Evolutionary conservation across 2,329 filamentous ascomycete genomes (phyloP).

Genomic region (Raffaelea deltoideospora): DNA sequence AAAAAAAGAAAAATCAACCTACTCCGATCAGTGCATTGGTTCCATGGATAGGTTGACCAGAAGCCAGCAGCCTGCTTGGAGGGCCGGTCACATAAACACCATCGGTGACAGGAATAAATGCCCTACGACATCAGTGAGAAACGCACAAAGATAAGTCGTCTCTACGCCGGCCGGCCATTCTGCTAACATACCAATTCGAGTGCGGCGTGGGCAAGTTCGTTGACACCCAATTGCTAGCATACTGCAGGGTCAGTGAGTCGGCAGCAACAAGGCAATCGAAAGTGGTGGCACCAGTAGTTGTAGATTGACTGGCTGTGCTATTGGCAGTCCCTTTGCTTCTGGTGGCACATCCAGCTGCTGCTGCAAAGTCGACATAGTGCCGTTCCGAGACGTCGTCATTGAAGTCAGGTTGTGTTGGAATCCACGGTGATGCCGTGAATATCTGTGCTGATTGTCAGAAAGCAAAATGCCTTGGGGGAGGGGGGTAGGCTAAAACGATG

Average conservation of each 20-base stretch:
- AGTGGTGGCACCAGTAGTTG: constrained; percentile 10
- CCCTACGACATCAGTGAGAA: constrained; percentile 10
- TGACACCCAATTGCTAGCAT: constrained; percentile 11
- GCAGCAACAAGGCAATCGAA: constrained; percentile 12
- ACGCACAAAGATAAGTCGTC: neutral
- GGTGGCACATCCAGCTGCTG: constrained; percentile 21
- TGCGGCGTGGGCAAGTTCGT: constrained; percentile 5
- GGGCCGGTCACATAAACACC: constrained; percentile 15
- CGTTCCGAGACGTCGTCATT: constrained; percentile 26
- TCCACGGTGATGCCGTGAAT: constrained; percentile 21
- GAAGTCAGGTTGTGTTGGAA: constrained; percentile 32
- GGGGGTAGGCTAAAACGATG: neutral
- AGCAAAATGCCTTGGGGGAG: neutral
- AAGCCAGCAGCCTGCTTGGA: constrained; percentile 15
- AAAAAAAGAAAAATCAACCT: neutral
- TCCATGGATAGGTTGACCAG: constrained; percentile 15
- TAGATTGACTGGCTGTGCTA: too few relatives aligned
- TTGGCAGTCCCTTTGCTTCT: constrained; percentile 5
- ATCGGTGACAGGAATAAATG: constrained; percentile 21
- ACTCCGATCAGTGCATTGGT: constrained; percentile 9
- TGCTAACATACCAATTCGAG: neutral
- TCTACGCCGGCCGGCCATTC: neutral
- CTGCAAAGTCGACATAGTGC: constrained; percentile 29
- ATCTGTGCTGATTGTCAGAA: neutral
- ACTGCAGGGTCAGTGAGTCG: constrained; percentile 16